Conservation (phyloP, 2,329 filamentous ascomycete species). For the Penicillium hesseltinei region DNA sequence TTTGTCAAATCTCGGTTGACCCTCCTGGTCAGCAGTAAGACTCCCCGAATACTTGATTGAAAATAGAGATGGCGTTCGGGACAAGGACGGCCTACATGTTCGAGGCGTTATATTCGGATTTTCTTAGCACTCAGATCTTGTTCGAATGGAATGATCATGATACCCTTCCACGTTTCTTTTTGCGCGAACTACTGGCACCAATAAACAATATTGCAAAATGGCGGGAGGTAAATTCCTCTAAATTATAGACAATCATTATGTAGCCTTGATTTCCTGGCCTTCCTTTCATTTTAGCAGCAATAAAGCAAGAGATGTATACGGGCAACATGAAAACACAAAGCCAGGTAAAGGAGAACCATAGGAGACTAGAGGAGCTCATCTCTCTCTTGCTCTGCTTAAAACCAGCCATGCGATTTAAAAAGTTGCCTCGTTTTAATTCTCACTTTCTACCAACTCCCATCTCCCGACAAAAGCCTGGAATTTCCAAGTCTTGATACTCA, state of each 20-base stretch:
- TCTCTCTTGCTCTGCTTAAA: background rate
- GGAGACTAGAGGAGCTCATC: background rate
- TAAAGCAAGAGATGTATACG: background rate
- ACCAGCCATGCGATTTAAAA: background rate
- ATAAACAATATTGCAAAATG: background rate
- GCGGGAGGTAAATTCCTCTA: background rate
- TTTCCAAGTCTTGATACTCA: background rate
- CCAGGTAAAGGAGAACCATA: background rate
- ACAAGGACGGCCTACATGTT: background rate
- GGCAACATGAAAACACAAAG: background rate
- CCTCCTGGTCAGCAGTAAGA: background rate
- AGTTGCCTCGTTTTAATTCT: background rate
- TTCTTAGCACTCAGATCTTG: constrained; percentile 6
- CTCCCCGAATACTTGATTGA: background rate
- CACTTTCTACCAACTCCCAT: background rate
- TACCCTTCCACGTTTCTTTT: constrained; percentile 2
- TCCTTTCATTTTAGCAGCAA: background rate
- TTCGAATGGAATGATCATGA: constrained; percentile 12
- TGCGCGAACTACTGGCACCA: background rate
- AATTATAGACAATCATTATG: too few species aligned
- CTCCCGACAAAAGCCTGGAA: background rate
- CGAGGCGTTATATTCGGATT: constrained; percentile 5
- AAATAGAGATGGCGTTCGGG: constrained; percentile 6
- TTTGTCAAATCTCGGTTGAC: background rate
- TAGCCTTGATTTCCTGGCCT: background rate